Percentiles rank a stretch among this genome's conserved stretches.
phyloP scores from a whole-genome alignment of 306 rosid genomes.

The Prunus armeniaca region DNA sequence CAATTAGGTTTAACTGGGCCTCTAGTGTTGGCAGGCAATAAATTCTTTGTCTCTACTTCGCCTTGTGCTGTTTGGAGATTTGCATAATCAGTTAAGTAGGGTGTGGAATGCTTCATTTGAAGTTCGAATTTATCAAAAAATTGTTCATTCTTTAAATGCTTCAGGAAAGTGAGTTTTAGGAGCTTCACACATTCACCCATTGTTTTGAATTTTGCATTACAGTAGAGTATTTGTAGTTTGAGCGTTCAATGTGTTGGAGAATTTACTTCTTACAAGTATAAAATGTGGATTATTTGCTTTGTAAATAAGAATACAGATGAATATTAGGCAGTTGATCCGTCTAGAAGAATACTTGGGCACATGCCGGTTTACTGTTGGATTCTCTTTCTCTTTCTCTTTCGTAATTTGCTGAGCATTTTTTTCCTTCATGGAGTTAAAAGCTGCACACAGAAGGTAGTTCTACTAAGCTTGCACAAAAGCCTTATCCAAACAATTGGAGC shows the following conservation, averaged over 20 bases:
- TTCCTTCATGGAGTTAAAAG: not conserved
- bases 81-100: not conserved
- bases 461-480: not conserved
- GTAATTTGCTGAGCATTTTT: not conserved
- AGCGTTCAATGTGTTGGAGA: not conserved
- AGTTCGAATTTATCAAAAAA: not conserved
- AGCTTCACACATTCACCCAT: not conserved
- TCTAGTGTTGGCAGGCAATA: not conserved
- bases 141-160: not conserved
- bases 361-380: not conserved
- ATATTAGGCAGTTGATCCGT: not conserved
- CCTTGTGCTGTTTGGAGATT: not conserved
- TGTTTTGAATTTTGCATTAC: not conserved
- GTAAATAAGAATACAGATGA: not conserved
- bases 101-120: not conserved
- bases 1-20: not conserved
- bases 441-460: not conserved
- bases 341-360: not conserved
- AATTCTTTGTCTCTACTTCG: not conserved
- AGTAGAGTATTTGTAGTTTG: not conserved
- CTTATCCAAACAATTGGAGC: not conserved
- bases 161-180: not conserved
- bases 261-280: not conserved
- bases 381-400: not conserved
- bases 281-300: not conserved